Conservation (phyloP, 305 asterid genomes). For the Solanum chacoense region DNA sequence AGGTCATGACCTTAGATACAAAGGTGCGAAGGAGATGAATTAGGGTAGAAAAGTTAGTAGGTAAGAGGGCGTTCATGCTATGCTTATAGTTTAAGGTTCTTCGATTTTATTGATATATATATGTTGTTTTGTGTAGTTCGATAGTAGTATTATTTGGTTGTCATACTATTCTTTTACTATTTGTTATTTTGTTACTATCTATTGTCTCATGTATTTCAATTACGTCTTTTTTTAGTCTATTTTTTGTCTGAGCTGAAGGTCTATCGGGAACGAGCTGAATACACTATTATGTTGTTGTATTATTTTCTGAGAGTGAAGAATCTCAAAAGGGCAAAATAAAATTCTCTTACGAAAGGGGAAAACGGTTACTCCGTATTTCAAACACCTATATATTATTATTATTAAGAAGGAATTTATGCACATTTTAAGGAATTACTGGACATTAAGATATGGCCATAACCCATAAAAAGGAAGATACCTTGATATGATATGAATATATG, state of each 20-base stretch:
- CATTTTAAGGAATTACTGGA: neutral
- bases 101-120: neutral
- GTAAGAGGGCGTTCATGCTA: neutral
- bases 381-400: neutral
- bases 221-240: neutral
- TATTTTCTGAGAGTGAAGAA: neutral
- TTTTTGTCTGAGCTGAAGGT: neutral
- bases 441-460: neutral
- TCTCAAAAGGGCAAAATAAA: neutral
- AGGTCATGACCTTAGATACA: neutral
- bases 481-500: neutral
- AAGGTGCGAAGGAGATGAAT: neutral
- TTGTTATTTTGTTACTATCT: neutral
- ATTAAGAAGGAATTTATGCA: neutral
- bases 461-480: neutral
- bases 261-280: neutral
- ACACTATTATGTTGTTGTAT: neutral
- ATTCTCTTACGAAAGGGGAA: neutral
- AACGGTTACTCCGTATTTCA: neutral
- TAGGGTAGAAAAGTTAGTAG: neutral
- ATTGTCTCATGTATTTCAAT: neutral
- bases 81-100: neutral
- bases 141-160: neutral
- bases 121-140: neutral
- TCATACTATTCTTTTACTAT: too few relatives aligned